phyloP scores from a whole-genome alignment of 331 rosid genomes.

The Phaseolus coccineus region DNA sequence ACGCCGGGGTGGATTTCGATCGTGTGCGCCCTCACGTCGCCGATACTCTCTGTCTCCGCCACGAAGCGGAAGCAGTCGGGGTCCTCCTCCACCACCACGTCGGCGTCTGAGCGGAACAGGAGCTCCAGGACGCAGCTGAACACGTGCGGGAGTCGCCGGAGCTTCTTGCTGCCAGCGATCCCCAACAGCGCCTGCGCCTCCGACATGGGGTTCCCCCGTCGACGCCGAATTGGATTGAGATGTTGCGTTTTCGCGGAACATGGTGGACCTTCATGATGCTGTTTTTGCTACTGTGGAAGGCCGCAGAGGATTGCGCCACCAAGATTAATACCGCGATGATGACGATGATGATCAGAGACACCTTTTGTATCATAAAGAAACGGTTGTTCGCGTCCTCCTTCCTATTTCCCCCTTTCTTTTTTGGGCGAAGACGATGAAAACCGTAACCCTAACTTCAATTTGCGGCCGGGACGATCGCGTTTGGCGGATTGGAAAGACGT shows the following conservation, averaged over 20 bases:
- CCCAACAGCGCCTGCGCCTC: slow-evolving; percentile 60
- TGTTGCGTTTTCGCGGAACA: slow-evolving; percentile 79
- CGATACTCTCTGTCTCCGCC: slow-evolving; percentile 67
- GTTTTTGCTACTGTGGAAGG: slow-evolving; percentile 20
- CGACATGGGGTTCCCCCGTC: slow-evolving; percentile 47
- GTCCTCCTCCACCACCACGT: slow-evolving; percentile 74
- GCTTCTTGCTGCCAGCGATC: slow-evolving; percentile 70
- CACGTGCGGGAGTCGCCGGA: slow-evolving; percentile 86
- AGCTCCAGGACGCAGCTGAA: slow-evolving; percentile 91
- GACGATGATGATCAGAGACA: slow-evolving; percentile 34
- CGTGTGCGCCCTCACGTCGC: slow-evolving; percentile 74
- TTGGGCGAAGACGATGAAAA: slow-evolving; percentile 32
- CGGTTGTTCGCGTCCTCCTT: slow-evolving; percentile 1
- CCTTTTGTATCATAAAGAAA: slow-evolving; percentile 55
- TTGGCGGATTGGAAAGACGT: background rate
- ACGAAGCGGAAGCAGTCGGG: slow-evolving; percentile 84
- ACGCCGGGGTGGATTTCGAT: slow-evolving; percentile 97
- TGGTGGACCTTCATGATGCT: slow-evolving; percentile 89
- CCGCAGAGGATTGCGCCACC: slow-evolving; percentile 25
- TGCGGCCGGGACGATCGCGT: background rate
- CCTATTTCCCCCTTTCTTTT: background rate
- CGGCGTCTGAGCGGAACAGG: slow-evolving; percentile 94
- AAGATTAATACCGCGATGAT: slow-evolving; percentile 35
- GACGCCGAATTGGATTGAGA: slow-evolving; percentile 68
- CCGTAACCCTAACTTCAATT: slow-evolving; percentile 47